Percentiles rank a stretch among this genome's conserved stretches.
These are phyloP conservation scores for Clarireedia hainanense DNA, from an alignment of 2,329 filamentous ascomycete species.

Conservation along the genomic window DNA sequence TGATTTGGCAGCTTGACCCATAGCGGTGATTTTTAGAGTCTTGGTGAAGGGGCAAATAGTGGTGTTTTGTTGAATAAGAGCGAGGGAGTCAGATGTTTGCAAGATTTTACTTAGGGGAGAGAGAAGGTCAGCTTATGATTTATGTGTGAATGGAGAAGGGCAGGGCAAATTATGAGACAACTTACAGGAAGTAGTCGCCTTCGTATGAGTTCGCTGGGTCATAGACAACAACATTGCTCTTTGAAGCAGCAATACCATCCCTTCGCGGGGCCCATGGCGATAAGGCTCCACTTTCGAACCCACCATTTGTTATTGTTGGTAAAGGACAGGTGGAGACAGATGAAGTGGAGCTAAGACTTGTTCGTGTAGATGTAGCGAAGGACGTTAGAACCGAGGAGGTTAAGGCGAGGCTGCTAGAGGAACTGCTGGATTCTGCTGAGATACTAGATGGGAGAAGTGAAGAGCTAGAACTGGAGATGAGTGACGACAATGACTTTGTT, in stretches of 20 bases:
- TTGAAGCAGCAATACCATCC: neutral
- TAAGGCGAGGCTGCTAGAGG: neutral
- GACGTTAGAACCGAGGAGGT: neutral
- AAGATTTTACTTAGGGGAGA: neutral
- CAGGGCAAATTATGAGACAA: neutral
- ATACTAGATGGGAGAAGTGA: neutral
- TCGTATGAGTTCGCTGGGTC: neutral
- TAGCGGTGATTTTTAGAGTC: neutral
- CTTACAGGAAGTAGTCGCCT: conserved; percentile 2
- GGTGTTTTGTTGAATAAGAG: conserved; percentile 1
- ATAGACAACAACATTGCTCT: conserved; percentile 2
- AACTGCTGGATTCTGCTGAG: neutral
- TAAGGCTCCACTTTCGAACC: neutral
- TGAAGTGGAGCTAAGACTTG: neutral
- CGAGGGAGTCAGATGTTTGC: neutral
- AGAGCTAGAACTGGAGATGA: neutral
- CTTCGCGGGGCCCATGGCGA: conserved; percentile 1
- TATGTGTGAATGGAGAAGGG: neutral
- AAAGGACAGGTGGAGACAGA: neutral
- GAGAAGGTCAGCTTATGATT: neutral
- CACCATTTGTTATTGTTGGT: conserved; percentile 5
- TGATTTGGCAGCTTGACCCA: conserved; percentile 1
- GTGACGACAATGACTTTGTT: too few relatives aligned
- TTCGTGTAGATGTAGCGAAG: neutral
- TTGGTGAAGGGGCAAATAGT: conserved; percentile 1